Evolutionary conservation across 2,329 filamentous ascomycete species (phyloP).

Genomic region (Colletotrichum sp.): DNA sequence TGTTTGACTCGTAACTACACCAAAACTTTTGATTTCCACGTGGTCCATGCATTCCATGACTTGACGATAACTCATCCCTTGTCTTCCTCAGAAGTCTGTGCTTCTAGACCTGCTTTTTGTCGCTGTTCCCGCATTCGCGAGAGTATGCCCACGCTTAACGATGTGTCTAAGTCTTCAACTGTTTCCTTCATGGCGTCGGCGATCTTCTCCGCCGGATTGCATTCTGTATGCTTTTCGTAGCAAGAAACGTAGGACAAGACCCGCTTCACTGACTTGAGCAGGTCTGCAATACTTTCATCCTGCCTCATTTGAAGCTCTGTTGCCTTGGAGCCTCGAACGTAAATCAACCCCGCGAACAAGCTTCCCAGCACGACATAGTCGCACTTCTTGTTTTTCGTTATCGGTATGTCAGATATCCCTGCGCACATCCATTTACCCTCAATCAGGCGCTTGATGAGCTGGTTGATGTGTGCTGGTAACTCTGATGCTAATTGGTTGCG

Average conservation of each 20-base stretch:
- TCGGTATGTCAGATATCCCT: constrained; percentile 10
- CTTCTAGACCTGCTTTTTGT: not conserved
- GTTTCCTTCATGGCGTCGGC: constrained; percentile 5
- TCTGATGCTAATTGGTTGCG: not conserved
- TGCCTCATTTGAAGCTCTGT: not conserved
- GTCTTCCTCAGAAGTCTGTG: not conserved
- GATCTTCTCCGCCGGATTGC: not conserved
- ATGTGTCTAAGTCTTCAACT: not conserved
- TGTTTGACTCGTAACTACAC: not conserved
- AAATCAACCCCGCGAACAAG: constrained; percentile 2
- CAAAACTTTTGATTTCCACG: not conserved
- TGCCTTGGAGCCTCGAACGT: not conserved
- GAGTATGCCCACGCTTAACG: not conserved
- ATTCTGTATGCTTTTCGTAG: constrained; percentile 12
- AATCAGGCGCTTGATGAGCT: not conserved
- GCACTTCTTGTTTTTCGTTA: constrained; percentile 14
- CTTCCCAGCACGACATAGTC: constrained; percentile 14
- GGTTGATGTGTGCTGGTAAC: constrained; percentile 6
- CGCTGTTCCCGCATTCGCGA: constrained; percentile 6
- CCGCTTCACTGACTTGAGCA: constrained; percentile 11
- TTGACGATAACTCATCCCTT: not conserved
- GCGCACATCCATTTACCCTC: constrained; percentile 13
- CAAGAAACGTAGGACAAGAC: constrained; percentile 8
- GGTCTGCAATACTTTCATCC: constrained; percentile 9
- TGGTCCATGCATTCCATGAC: not conserved